These are phyloP conservation scores for Termitomyces sp. DNA, from an alignment of 768 basidiomycete genomes.

Conservation along the genomic window DNA sequence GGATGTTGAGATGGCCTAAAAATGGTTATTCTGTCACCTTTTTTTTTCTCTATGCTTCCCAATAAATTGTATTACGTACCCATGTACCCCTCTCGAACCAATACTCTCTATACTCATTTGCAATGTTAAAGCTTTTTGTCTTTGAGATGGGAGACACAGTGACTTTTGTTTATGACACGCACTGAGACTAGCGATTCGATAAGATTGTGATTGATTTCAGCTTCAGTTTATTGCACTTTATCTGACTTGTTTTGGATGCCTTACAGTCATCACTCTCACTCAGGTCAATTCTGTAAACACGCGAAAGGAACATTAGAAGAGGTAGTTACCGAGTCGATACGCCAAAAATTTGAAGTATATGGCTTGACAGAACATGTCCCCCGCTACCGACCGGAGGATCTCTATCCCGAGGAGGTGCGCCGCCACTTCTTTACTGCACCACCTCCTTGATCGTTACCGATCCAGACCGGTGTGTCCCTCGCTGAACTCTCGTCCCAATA, in stretches of 20 bases:
- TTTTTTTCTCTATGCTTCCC: neutral
- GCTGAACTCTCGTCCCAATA: conserved; percentile 60
- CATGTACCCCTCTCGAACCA: conserved; percentile 1
- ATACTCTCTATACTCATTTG: neutral
- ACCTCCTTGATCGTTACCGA: conserved; percentile 1
- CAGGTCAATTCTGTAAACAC: conserved; percentile 91
- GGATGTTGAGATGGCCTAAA: conserved; percentile 54
- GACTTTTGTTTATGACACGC: no score
- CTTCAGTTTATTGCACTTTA: no score
- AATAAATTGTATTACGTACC: conserved; percentile 4
- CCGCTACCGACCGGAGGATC: conserved; percentile 70
- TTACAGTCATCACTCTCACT: conserved; percentile 85
- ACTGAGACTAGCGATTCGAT: no score
- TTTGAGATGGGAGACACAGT: no score
- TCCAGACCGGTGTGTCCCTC: conserved; percentile 50
- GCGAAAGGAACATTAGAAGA: conserved; percentile 77
- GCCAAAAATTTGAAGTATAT: conserved; percentile 72
- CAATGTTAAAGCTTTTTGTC: neutral
- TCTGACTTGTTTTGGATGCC: conserved; percentile 27
- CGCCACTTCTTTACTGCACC: neutral
- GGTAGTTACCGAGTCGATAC: conserved; percentile 76
- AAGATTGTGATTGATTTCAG: neutral
- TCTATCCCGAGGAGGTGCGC: conserved; percentile 94
- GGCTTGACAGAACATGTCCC: conserved; percentile 94
- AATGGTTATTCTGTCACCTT: neutral